phyloP scores from a whole-genome alignment of 140 eudicot genomes.

The Artemisia princeps region DNA sequence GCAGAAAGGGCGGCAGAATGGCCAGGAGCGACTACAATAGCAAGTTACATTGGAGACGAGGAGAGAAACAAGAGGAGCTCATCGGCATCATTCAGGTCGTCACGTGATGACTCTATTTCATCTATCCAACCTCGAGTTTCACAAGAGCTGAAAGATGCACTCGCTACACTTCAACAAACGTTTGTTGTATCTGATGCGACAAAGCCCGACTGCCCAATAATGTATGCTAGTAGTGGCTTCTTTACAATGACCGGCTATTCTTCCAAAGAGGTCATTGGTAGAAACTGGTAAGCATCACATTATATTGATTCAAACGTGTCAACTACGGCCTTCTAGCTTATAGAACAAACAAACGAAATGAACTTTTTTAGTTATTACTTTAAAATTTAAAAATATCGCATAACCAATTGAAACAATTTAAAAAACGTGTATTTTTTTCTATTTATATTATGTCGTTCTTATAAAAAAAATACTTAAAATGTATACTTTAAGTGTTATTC shows the following conservation, averaged over 20 bases:
- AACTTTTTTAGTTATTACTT: too few relatives aligned
- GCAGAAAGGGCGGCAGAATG: constrained; percentile 26
- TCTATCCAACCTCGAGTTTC: constrained; percentile 62
- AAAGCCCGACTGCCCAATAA: constrained; percentile 77
- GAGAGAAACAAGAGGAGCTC: constrained; percentile 28
- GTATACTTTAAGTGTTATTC: too few relatives aligned
- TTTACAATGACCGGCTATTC: constrained; percentile 92
- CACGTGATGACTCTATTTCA: constrained; percentile 22
- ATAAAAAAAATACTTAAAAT: too few relatives aligned
- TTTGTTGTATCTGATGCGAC: constrained; percentile 98
- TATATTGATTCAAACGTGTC: neutral
- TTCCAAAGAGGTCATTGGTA: constrained; percentile 76
- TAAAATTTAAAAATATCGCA: too few relatives aligned
- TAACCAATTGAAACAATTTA: too few relatives aligned
- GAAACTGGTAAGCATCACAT: constrained; percentile 50
- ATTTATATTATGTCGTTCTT: too few relatives aligned
- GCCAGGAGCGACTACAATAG: constrained; percentile 25
- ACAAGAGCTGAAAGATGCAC: constrained; percentile 83
- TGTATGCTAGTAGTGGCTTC: constrained; percentile 94
- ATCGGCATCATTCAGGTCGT: constrained; percentile 28
- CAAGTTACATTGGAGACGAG: constrained; percentile 25
- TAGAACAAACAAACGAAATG: too few relatives aligned
- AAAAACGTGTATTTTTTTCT: too few relatives aligned
- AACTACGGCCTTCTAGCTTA: neutral
- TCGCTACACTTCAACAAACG: constrained; percentile 74